A percentile compares a stretch with the other conserved stretches of the same genome.
Conservation (phyloP, 805 yeast species). For the Ogataea pignaliae region DNA sequence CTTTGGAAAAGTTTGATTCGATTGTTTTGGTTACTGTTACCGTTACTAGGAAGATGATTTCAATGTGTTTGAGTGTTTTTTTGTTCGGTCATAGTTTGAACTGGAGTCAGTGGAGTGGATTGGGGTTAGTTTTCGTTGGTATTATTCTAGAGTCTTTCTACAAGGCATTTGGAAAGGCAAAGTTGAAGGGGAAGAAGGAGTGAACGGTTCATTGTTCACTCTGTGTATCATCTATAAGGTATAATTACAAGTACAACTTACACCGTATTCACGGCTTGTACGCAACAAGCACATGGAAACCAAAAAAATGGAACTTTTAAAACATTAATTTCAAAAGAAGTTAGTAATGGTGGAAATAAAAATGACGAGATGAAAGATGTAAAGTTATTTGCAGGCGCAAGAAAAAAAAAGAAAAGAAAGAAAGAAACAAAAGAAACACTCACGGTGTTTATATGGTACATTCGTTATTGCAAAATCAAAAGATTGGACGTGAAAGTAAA, state of each 20-base stretch:
- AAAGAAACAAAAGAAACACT: not conserved
- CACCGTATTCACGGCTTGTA: too few relatives aligned
- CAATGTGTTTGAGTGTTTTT: conserved; percentile 86
- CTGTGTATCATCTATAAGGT: too few relatives aligned
- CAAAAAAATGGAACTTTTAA: too few relatives aligned
- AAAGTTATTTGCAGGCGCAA: too few relatives aligned
- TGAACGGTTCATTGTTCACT: not conserved
- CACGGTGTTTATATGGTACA: not conserved
- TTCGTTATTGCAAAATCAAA: not conserved
- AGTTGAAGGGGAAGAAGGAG: conserved; percentile 3
- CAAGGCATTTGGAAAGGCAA: conserved; percentile 29
- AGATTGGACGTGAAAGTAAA: not conserved
- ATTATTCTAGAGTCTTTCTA: conserved; percentile 71
- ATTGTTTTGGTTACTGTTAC: conserved; percentile 86
- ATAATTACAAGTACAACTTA: too few relatives aligned
- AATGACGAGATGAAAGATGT: too few relatives aligned
- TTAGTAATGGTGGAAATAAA: too few relatives aligned
- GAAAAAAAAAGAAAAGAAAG: not conserved
- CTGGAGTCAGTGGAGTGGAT: conserved; percentile 71
- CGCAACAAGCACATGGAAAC: too few relatives aligned
- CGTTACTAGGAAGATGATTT: conserved; percentile 92
- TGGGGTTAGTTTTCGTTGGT: conserved; percentile 76
- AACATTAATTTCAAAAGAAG: too few relatives aligned
- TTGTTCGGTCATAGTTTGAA: conserved; percentile 77
- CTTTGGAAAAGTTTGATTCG: conserved; percentile 82